A percentile compares a stretch with the other conserved stretches of the same genome.
Conservation (phyloP, 1,139 yeast genomes). For the Yamadazyma triangularis region DNA sequence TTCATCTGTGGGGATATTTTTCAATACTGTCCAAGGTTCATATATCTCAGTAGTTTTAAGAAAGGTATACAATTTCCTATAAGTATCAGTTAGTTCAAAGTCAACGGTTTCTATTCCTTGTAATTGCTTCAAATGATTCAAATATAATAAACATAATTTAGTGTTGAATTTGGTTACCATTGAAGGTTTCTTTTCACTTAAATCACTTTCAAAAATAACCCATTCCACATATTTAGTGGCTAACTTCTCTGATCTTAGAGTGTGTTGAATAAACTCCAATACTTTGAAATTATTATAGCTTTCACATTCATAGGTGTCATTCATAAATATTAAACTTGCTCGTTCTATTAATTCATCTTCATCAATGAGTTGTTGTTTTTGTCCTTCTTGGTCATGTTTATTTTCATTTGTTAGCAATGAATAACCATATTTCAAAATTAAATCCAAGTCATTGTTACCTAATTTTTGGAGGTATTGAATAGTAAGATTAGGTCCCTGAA, state of each 20-base stretch:
- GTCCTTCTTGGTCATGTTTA: no score
- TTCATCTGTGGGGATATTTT: conserved; percentile 33
- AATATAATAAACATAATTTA: conserved; percentile 52
- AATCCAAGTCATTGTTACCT: conserved; percentile 43
- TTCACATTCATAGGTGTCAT: conserved; percentile 60
- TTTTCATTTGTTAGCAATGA: conserved; percentile 40
- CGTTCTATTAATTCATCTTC: neutral
- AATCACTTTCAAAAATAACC: conserved; percentile 39
- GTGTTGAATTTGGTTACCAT: conserved; percentile 39
- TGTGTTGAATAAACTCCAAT: conserved; percentile 38
- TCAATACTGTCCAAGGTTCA: conserved; percentile 45
- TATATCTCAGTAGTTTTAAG: conserved; percentile 32
- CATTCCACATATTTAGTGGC: conserved; percentile 61
- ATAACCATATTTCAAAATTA: conserved; percentile 55
- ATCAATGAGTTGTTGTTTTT: no score
- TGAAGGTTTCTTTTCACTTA: conserved; percentile 37
- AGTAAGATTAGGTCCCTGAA: conserved; percentile 47
- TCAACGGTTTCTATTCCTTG: conserved; percentile 8
- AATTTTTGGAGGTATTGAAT: conserved; percentile 65
- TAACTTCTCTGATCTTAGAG: conserved; percentile 24
- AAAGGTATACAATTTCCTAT: conserved; percentile 33
- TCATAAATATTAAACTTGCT: conserved; percentile 59
- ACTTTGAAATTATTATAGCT: conserved; percentile 53
- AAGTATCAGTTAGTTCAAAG: conserved; percentile 16
- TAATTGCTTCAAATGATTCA: conserved; percentile 28